Base-by-base conservation (phyloP, 225 moss, liverwort and hornwort genomes). In the Marchantia paleacea region DNA sequence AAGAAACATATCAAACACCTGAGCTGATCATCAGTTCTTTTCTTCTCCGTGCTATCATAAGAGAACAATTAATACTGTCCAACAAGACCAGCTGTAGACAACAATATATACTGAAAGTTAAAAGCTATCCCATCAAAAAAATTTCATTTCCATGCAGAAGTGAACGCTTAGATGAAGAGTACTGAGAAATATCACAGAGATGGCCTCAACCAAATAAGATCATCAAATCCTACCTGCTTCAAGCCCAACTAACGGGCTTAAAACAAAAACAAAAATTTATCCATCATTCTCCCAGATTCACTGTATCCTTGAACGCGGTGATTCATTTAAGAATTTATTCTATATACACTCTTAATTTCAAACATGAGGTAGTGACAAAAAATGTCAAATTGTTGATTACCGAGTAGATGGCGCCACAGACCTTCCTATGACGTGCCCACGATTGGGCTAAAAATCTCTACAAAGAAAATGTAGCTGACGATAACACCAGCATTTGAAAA, bases 311-410 rank as follows among this genome's bases (percentile, higher is more conserved):
- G 50, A 69, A 69, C 48, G 51, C 52, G 72, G 24, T n/a, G 8
- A 54, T 74, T 52, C 72, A 51, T 19, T 72, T 72, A 7, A 55
- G 24, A 30, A 11, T 25, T 53, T 58, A 25, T 58, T 76, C 57
- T 39, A 28, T 75, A 31, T 39, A 76, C 75, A 75, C 57, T 58
- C 57, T 57, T 76, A 57, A 57, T 18, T 57, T 75, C 72, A 52
- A 55, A 58, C 58, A 75, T 54, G 26, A 53, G 55, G 28, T 75
- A 26, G 10, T 75, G 58, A 55, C 30, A 75, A 55, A 74, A 75
- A 39, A 26, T 76, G 58, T 58, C 28, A 58, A 76, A 58, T 25
- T 60, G 31, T 60, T 60, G 75, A 61, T 31, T 20, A 20, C 60
- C 19, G 19, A 39, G 54, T 50, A 3, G 7, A 71, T 54, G 18